These are phyloP conservation scores for Gentiana straminea DNA, from an alignment of 257 asterid species.

Conservation along the genomic window DNA sequence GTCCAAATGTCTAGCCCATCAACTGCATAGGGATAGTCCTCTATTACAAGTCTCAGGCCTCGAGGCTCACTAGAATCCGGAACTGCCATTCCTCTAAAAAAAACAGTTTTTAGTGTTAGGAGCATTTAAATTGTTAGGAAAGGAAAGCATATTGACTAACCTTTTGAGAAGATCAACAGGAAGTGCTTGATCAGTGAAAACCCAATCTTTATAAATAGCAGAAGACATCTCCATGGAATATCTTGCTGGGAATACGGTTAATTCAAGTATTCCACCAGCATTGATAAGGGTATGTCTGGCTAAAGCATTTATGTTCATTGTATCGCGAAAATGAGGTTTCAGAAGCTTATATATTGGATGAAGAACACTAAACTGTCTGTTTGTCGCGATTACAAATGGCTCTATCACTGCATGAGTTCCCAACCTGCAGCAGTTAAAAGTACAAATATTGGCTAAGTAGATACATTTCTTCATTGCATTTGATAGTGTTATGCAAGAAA, in stretches of 20 bases:
- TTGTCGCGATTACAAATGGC: conserved; percentile 61
- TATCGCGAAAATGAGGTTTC: conserved; percentile 59
- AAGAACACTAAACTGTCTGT: conserved; percentile 45
- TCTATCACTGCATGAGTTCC: conserved; percentile 50
- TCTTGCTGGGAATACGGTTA: conserved; percentile 36
- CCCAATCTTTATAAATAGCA: conserved; percentile 39
- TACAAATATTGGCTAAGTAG: no score
- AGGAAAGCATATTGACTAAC: conserved; percentile 10
- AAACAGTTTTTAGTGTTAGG: background rate
- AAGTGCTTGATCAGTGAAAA: conserved; percentile 50
- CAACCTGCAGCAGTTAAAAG: conserved; percentile 24
- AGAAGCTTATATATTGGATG: conserved; percentile 57
- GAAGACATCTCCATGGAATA: conserved; percentile 53
- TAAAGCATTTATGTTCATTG: conserved; percentile 57
- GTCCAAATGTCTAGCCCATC: conserved; percentile 30
- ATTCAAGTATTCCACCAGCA: conserved; percentile 52
- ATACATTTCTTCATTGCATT: background rate
- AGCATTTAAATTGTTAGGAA: background rate
- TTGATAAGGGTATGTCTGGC: conserved; percentile 44
- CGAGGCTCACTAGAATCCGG: conserved; percentile 16
- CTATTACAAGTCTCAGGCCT: conserved; percentile 20
- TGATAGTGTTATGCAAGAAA: no score
- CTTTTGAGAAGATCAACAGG: conserved; percentile 55
- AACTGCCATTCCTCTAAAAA: conserved; percentile 25
- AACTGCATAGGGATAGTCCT: conserved; percentile 27